Evolutionary conservation across 352 stramenopile genomes (phyloP), one percentile per base, ranked within the genome.

Genomic region (Globisporangium sylvaticum): DNA sequence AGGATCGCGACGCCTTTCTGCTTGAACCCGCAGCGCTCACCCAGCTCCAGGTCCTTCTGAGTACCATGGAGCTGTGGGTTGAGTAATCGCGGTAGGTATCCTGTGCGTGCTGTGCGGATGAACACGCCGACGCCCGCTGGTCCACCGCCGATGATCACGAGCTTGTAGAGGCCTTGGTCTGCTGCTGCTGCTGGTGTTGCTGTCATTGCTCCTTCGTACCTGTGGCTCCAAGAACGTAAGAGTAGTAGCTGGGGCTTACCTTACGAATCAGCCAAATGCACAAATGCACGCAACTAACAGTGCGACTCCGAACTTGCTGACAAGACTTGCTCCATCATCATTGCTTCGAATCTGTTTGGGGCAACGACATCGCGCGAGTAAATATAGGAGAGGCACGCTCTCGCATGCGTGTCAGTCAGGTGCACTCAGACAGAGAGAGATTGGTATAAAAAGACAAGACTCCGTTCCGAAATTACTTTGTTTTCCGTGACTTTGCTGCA

Each of bases 51-150:
- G 37, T 91, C 83, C 42, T 77, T 68, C 2, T 62, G 56, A 3
- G 72, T 89, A 7, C 85, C 83, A 62, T 80, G 66, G 3, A 64
- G 53, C 48, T 71, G 63, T 12, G 83, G 80, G 52, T 89, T 67
- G 7, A 93, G 46, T 14, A 92, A 52, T 31, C 83, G 78, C 22
- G 74, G 62, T 44, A 91, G 39, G 58, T 81, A 85, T 4, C 88
- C 88, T 18, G 76, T 77, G 46, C 85, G 80, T 4, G 84, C 81
- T 24, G 88, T 87, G 62, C 87, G 78, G 53, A 94, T 76, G 63
- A 94, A 89, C 12, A 94, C 76, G 3, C 84, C 85, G n/a, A 92
- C 75, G 9, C 86, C 86, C n/a, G 83, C 77, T 14, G 84, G 83
- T 0, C 84, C 85, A 22, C 84, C 87, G 25, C 85, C 87, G 34